phyloP scores from a whole-genome alignment of 2,329 filamentous ascomycete species.

The Exophiala lecanii-corni region DNA sequence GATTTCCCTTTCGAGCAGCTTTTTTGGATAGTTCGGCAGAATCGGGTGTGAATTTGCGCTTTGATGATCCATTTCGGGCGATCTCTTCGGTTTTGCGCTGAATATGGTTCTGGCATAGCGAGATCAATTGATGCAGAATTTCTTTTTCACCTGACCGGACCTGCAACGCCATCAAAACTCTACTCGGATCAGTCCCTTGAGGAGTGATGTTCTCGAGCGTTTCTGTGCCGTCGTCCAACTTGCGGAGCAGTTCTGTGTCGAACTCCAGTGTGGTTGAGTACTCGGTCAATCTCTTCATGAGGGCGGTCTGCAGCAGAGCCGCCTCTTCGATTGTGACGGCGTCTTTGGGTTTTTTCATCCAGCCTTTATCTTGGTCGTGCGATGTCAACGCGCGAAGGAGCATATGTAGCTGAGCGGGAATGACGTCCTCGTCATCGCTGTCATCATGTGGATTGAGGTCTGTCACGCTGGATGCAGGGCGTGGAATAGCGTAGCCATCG shows the following conservation, averaged over 20 bases:
- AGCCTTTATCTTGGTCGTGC: constrained; percentile 3
- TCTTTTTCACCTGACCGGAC: constrained; percentile 70
- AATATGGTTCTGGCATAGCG: constrained; percentile 31
- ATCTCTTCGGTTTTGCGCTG: constrained; percentile 31
- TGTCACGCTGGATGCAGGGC: constrained; percentile 27
- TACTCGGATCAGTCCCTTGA: constrained; percentile 31
- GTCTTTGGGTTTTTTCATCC: constrained; percentile 10
- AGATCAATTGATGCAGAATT: constrained; percentile 54
- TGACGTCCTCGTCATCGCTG: too few species aligned
- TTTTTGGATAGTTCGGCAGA: constrained; percentile 20
- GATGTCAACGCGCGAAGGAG: constrained; percentile 33
- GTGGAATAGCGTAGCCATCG: constrained; percentile 63
- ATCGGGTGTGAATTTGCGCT: constrained; percentile 30
- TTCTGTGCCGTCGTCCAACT: constrained; percentile 17
- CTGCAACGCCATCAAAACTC: constrained; percentile 56
- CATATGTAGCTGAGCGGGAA: constrained; percentile 38
- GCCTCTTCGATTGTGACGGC: constrained; percentile 21
- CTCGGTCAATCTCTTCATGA: constrained; percentile 36
- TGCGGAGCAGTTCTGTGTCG: constrained; percentile 42
- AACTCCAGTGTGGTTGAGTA: constrained; percentile 53
- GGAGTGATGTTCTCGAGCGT: constrained; percentile 23
- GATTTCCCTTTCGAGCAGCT: constrained; percentile 10
- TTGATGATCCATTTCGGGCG: constrained; percentile 18
- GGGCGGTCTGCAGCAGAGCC: constrained; percentile 15
- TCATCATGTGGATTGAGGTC: too few species aligned